Evolutionary conservation across 768 basidiomycete species (phyloP).

Genomic region (Mycena leptocephala): DNA sequence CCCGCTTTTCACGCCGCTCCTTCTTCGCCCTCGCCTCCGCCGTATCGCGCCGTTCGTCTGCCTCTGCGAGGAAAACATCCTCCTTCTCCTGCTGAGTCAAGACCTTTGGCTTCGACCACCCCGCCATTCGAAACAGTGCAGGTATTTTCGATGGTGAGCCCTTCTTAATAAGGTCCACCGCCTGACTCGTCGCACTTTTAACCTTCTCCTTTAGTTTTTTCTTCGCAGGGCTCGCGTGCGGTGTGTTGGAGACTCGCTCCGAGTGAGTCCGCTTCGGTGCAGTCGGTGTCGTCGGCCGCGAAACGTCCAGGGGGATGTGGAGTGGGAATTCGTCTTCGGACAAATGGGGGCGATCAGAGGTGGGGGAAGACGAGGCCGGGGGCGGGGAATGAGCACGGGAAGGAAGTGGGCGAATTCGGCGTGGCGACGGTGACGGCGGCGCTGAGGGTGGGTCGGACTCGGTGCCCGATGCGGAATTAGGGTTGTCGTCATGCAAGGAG

Average conservation of each 20-base stretch:
- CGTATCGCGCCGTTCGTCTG: background rate
- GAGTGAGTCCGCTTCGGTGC: conserved; percentile 9
- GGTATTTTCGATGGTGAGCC: conserved; percentile 9
- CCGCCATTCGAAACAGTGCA: conserved; percentile 15
- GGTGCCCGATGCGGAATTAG: background rate
- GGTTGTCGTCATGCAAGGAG: background rate
- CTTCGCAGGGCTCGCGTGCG: conserved; percentile 21
- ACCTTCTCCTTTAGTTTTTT: conserved; percentile 21
- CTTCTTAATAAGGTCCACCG: background rate
- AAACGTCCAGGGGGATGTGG: background rate
- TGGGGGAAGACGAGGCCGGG: background rate
- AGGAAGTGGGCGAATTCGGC: background rate
- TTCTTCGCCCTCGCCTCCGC: background rate
- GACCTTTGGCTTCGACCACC: conserved; percentile 21
- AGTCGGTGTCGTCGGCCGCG: conserved; percentile 8
- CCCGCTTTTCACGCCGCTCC: background rate
- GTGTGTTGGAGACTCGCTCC: conserved; percentile 19
- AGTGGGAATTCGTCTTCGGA: conserved; percentile 2
- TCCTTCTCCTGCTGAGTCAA: conserved; percentile 16
- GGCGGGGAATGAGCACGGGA: background rate
- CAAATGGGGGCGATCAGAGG: background rate
- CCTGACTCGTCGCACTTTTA: conserved; percentile 7
- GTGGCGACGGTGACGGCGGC: background rate
- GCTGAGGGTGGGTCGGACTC: background rate
- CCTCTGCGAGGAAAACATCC: background rate